phyloP scores from a whole-genome alignment of 306 rosid species.

The Citrullus mucosospermus region DNA sequence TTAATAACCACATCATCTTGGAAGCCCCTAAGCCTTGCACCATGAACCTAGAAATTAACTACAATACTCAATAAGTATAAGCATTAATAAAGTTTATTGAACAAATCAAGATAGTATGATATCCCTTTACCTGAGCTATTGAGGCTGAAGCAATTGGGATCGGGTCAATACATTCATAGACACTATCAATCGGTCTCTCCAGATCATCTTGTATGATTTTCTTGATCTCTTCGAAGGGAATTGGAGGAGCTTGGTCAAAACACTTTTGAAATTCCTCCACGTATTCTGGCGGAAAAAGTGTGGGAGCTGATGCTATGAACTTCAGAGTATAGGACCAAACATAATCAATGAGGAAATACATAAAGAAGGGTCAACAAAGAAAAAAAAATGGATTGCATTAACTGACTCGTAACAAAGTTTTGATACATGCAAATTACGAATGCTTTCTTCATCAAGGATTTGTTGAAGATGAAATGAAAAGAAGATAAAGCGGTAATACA shows the following conservation, averaged over 20 bases:
- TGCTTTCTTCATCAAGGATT: not conserved
- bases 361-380: conserved; percentile 2
- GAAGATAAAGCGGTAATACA: not conserved
- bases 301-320: conserved; percentile 94
- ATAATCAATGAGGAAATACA: conserved; percentile 12
- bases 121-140: conserved; percentile 61
- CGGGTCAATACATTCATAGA: conserved; percentile 76
- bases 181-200: conserved; percentile 73
- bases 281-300: conserved; percentile 82
- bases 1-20: conserved; percentile 89
- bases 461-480: not conserved
- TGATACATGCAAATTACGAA: not conserved
- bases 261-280: conserved; percentile 95
- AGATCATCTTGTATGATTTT: conserved; percentile 57
- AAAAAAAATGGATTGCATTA: not conserved
- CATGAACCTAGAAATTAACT: conserved; percentile 58
- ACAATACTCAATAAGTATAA: conserved; percentile 15
- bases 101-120: conserved; percentile 7
- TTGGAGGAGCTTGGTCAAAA: conserved; percentile 81
- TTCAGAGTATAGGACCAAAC: conserved; percentile 24
- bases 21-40: conserved; percentile 81
- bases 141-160: conserved; percentile 91
- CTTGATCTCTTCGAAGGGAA: conserved; percentile 70
- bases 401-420: not conserved
- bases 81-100: not conserved